These are phyloP conservation scores for Rubia tinctorum DNA, from an alignment of 305 asterid species.

Conservation along the genomic window DNA sequence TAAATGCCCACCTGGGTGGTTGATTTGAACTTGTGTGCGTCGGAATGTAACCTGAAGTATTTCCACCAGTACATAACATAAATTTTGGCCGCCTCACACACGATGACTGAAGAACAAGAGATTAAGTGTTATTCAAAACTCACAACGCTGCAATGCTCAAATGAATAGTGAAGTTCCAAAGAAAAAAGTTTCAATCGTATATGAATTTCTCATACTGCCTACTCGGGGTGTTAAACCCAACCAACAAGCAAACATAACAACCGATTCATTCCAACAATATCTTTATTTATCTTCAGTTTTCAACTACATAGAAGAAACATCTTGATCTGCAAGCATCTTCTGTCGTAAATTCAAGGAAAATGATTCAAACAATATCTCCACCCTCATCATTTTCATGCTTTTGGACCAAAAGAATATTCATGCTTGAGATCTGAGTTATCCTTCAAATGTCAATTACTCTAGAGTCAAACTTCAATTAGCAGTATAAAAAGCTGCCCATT, in stretches of 20 bases:
- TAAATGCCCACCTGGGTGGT: slow-evolving; percentile 52
- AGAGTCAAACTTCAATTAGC: not conserved
- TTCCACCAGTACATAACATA: slow-evolving; percentile 78
- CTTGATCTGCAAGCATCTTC: not conserved
- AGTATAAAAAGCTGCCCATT: not conserved
- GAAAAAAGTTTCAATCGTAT: not conserved
- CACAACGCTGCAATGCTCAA: not conserved
- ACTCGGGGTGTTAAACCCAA: not conserved
- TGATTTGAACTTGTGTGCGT: slow-evolving; percentile 61
- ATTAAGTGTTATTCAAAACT: slow-evolving; percentile 3
- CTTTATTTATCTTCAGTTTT: not conserved
- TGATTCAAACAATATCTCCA: not conserved
- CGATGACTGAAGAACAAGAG: slow-evolving; percentile 47
- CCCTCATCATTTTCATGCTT: not conserved
- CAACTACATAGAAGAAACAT: not conserved
- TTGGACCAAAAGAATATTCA: not conserved
- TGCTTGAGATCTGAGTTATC: not conserved
- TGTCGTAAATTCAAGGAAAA: not conserved
- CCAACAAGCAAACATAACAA: not conserved
- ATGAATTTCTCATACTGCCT: not conserved
- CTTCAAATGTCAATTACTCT: not conserved
- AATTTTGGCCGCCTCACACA: slow-evolving; percentile 88
- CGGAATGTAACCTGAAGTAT: slow-evolving; percentile 72
- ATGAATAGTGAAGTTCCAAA: not conserved
- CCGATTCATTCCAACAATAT: not conserved